phyloP scores from a whole-genome alignment of 306 rosid genomes.

The Crotalaria pallida region DNA sequence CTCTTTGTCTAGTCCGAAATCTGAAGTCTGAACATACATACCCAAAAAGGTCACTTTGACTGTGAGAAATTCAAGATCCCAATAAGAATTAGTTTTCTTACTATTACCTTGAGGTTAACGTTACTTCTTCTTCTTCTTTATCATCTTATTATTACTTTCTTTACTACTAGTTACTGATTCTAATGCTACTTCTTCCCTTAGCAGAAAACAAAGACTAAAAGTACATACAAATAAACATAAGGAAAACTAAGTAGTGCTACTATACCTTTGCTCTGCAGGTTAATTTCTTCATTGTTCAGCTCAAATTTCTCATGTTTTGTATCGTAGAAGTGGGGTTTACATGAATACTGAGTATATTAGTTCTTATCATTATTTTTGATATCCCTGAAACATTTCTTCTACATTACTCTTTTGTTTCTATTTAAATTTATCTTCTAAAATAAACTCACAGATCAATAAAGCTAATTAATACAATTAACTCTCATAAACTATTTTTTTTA shows the following conservation, averaged over 20 bases:
- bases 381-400: not conserved
- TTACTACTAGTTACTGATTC: too few species aligned
- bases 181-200: not conserved
- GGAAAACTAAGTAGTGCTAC: not conserved
- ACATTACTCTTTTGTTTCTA: not conserved
- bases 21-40: too few species aligned
- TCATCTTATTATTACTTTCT: not conserved
- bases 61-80: not conserved
- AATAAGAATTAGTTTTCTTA: not conserved
- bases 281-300: not conserved
- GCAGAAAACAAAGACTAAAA: not conserved
- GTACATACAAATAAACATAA: not conserved
- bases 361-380: not conserved
- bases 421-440: too few species aligned
- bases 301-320: not conserved
- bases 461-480: too few species aligned
- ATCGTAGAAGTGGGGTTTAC: too few species aligned
- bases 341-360: too few species aligned
- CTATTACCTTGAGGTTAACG: too few species aligned
- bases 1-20: not conserved
- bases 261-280: not conserved
- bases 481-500: too few species aligned
- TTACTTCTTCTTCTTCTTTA: slow-evolving; percentile 27
- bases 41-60: not conserved
- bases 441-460: too few species aligned